phyloP scores from a whole-genome alignment of 2,329 filamentous ascomycete genomes.

The Pseudocercospora musae region DNA sequence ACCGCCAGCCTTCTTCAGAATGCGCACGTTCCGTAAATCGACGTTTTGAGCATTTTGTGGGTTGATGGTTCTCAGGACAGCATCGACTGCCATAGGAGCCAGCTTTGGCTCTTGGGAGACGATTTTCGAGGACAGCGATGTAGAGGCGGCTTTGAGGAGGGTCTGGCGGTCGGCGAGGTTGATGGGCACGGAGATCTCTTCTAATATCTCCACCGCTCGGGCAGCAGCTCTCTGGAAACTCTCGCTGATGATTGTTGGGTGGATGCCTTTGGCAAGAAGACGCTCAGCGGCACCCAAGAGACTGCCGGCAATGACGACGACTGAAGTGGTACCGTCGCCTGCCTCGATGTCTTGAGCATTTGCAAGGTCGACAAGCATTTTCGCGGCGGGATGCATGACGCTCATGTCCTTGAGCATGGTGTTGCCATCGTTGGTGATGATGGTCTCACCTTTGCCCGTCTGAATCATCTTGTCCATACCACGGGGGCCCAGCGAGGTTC shows the following conservation, averaged over 20 bases:
- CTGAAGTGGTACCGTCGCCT: constrained; percentile 95
- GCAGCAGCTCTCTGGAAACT: constrained; percentile 92
- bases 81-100: constrained; percentile 97
- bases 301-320: constrained; percentile 96
- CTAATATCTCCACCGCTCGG: constrained; percentile 82
- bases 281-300: constrained; percentile 90
- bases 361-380: constrained; percentile 97
- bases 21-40: constrained; percentile 91
- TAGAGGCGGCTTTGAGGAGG: constrained; percentile 93
- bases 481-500: constrained; percentile 91
- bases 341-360: constrained; percentile 98
- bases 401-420: constrained; percentile 99
- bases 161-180: constrained; percentile 81
- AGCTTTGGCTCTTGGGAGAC: constrained; percentile 96
- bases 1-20: constrained; percentile 95
- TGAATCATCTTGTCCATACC: constrained; percentile 99
- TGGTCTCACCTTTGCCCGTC: constrained; percentile 91
- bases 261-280: constrained; percentile 85
- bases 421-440: constrained; percentile 99
- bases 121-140: constrained; percentile 96
- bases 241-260: constrained; percentile 96
- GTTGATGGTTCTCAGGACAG: constrained; percentile 93
- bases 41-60: constrained; percentile 94
- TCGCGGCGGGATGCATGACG: constrained; percentile 98
- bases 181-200: constrained; percentile 94